Conservation (phyloP, 441 rosid species). For the Syzygium syzygioides region DNA sequence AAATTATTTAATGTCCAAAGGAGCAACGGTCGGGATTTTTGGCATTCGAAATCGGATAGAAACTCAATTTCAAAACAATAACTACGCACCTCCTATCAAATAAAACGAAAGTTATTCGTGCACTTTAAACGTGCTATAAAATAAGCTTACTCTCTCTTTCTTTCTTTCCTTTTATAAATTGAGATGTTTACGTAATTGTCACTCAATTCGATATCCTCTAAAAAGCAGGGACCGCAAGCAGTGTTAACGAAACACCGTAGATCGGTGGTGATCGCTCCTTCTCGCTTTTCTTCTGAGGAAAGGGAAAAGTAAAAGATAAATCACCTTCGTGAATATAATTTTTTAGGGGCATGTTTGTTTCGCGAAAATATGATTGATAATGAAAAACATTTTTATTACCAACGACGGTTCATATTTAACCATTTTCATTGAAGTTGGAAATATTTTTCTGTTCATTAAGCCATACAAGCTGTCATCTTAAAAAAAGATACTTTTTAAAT, state of each 20-base stretch:
- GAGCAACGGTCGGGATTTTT: neutral
- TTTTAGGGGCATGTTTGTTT: no score
- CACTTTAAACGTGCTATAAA: neutral
- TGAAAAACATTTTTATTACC: no score
- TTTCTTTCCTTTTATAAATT: no score
- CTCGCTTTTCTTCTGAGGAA: neutral
- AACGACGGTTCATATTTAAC: no score
- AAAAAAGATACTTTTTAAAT: no score
- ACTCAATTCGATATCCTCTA: rapidly evolving
- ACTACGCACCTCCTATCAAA: neutral
- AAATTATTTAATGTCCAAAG: neutral
- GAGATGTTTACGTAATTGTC: neutral
- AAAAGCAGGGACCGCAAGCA: neutral
- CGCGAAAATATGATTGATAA: no score
- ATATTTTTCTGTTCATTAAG: no score
- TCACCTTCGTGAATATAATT: neutral
- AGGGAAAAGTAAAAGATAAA: neutral
- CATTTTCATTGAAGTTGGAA: no score
- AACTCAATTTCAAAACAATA: neutral
- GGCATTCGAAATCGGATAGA: neutral
- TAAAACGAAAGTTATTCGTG: neutral
- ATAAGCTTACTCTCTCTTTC: neutral
- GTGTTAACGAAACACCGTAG: neutral
- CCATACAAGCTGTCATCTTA: no score
- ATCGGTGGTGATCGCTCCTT: no score